Percentiles rank a stretch among this genome's conserved stretches.
Conservation (phyloP, 2,329 filamentous ascomycete genomes). For the Alternaria brassicae region DNA sequence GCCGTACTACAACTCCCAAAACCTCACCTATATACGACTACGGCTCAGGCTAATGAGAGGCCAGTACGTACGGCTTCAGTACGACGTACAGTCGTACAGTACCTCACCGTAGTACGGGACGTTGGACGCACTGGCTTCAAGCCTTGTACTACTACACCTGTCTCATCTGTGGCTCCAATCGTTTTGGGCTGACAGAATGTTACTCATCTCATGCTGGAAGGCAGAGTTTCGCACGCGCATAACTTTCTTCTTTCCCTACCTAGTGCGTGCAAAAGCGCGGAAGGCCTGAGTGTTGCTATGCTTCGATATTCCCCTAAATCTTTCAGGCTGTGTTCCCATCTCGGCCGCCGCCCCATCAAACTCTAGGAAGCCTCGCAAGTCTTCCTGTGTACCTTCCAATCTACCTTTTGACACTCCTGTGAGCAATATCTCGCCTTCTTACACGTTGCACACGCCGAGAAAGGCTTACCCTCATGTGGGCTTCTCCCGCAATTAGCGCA, state of each 20-base stretch:
- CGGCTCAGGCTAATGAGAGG: too few relatives aligned
- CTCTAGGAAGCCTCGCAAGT: conserved; percentile 9
- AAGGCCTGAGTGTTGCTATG: background rate
- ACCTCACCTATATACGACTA: too few relatives aligned
- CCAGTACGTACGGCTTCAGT: too few relatives aligned
- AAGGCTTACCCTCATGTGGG: background rate
- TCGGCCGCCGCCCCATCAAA: background rate
- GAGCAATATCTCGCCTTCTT: conserved; percentile 21
- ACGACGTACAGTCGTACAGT: too few relatives aligned
- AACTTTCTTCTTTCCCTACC: background rate
- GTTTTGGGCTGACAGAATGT: background rate
- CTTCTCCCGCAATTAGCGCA: conserved; percentile 21
- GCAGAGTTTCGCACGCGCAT: background rate
- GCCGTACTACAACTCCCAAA: too few relatives aligned
- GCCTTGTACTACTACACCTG: background rate
- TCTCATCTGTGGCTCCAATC: background rate
- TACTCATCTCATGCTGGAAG: too few relatives aligned
- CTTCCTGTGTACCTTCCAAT: conserved; percentile 27
- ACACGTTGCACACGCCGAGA: conserved; percentile 20
- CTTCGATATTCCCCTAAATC: too few relatives aligned
- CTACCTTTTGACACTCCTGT: conserved; percentile 24
- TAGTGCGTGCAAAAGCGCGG: background rate
- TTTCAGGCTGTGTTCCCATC: too few relatives aligned
- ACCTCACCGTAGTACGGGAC: too few relatives aligned
- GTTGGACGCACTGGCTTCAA: too few relatives aligned